phyloP scores from a whole-genome alignment of 2,329 filamentous ascomycete genomes.

The Acarospora socialis region DNA sequence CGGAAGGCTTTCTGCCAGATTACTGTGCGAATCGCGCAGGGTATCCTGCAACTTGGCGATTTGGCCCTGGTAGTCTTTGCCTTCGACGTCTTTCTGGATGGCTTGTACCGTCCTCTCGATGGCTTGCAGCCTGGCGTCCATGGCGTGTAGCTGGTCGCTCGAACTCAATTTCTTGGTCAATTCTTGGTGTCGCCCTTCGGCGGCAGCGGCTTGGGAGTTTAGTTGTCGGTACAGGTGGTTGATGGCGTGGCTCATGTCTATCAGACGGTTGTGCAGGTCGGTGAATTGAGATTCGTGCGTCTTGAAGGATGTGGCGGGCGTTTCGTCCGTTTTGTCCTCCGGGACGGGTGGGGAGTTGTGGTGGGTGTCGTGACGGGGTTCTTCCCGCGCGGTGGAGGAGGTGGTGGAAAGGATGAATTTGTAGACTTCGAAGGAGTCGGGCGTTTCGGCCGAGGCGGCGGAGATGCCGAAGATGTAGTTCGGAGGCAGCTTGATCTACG shows the following conservation, averaged over 20 bases:
- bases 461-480: slow-evolving; percentile 80
- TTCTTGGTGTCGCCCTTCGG: slow-evolving; percentile 41
- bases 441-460: slow-evolving; percentile 76
- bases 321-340: slow-evolving; percentile 16
- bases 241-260: slow-evolving; percentile 45
- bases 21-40: slow-evolving; percentile 39
- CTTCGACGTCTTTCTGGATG: slow-evolving; percentile 40
- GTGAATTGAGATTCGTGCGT: slow-evolving; percentile 50
- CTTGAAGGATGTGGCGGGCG: slow-evolving; percentile 31
- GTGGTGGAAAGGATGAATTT: slow-evolving; percentile 60
- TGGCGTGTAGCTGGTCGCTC: slow-evolving; percentile 24
- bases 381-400: slow-evolving; percentile 22
- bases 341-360: not conserved
- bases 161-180: slow-evolving; percentile 26
- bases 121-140: slow-evolving; percentile 36
- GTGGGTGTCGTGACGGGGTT: slow-evolving; percentile 14
- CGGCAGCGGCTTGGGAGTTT: slow-evolving; percentile 37
- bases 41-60: slow-evolving; percentile 40
- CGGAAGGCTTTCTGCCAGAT: slow-evolving; percentile 37
- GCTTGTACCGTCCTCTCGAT: slow-evolving; percentile 37
- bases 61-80: slow-evolving; percentile 42
- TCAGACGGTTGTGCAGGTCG: slow-evolving; percentile 74
- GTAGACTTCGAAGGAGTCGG: slow-evolving; percentile 89
- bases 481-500: slow-evolving; percentile 55
- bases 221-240: slow-evolving; percentile 38